Evolutionary conservation across 129 eudicot genomes (phyloP).

Genomic region (Chrysanthemum makinoi): DNA sequence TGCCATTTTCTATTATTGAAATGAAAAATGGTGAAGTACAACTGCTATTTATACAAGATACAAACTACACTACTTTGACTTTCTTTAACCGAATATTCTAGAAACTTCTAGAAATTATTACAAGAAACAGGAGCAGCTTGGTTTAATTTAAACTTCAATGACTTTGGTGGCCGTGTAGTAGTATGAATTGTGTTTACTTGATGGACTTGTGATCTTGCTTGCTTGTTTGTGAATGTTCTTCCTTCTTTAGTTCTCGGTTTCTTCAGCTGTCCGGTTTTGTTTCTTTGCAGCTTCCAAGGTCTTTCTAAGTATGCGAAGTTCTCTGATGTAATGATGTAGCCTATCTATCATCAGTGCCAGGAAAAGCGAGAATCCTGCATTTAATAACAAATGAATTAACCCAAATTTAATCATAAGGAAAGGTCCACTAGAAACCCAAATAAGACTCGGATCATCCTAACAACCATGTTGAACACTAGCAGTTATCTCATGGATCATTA

Average conservation of each 20-base stretch:
- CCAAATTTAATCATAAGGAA: background rate
- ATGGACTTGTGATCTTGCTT: too few species aligned
- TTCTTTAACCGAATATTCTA: too few species aligned
- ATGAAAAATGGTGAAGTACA: too few species aligned
- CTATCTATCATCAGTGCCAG: constrained; percentile 68
- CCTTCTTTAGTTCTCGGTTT: constrained; percentile 40
- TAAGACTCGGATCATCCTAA: background rate
- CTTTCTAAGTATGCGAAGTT: constrained; percentile 57
- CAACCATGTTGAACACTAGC: background rate
- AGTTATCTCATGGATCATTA: background rate
- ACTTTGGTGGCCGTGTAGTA: too few species aligned
- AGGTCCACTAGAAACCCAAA: background rate
- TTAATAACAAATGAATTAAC: background rate
- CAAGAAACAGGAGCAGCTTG: too few species aligned
- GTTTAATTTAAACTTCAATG: too few species aligned
- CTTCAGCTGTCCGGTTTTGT: constrained; percentile 56
- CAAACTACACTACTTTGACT: too few species aligned
- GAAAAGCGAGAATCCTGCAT: constrained; percentile 62
- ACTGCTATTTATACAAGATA: too few species aligned
- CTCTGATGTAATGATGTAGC: constrained; percentile 70
- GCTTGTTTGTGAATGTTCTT: too few species aligned
- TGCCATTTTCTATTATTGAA: too few species aligned
- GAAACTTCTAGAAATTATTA: too few species aligned
- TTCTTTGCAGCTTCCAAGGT: constrained; percentile 62
- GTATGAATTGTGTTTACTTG: too few species aligned